Evolutionary conservation across 2,329 filamentous ascomycete genomes (phyloP).

Genomic region (Aspergillus sp.): DNA sequence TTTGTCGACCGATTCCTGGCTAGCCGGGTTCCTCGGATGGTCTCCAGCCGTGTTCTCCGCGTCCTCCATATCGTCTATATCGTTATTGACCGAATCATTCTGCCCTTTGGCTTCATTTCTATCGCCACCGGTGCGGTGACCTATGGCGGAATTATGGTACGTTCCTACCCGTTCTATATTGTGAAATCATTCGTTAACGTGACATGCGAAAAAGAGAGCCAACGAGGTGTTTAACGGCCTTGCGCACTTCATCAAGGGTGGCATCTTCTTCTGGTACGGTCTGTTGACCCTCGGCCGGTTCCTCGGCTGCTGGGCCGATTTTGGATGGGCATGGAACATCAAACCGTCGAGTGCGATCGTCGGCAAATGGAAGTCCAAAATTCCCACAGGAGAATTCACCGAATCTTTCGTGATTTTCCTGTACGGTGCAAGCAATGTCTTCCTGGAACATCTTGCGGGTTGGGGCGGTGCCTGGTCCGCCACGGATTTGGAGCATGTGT

Average conservation of each 20-base stretch:
- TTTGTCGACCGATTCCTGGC: constrained; percentile 54
- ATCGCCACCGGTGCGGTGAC: constrained; percentile 71
- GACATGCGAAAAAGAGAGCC: constrained; percentile 55
- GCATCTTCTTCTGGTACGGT: constrained; percentile 93
- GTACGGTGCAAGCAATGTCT: constrained; percentile 87
- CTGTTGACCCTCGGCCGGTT: constrained; percentile 83
- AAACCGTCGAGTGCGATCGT: constrained; percentile 61
- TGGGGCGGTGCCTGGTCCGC: constrained; percentile 71
- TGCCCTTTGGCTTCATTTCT: constrained; percentile 74
- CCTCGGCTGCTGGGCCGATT: constrained; percentile 84
- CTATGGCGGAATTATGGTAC: constrained; percentile 81
- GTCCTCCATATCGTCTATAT: constrained; percentile 62
- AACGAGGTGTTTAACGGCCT: constrained; percentile 74
- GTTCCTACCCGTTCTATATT: constrained; percentile 34
- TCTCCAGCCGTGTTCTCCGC: constrained; percentile 58
- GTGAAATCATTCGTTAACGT: constrained; percentile 9
- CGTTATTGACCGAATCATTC: constrained; percentile 70
- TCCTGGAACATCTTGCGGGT: constrained; percentile 80
- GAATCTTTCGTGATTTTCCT: constrained; percentile 88
- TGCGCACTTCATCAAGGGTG: constrained; percentile 92
- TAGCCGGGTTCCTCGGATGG: constrained; percentile 54
- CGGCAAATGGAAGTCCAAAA: constrained; percentile 59
- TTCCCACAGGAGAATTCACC: constrained; percentile 80
- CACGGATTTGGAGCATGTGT: constrained; percentile 85
- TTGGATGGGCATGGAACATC: constrained; percentile 95